A percentile compares a stretch with the other conserved stretches of the same genome.
phyloP scores from a whole-genome alignment of 164 flowering plant species.

The Magnolia officinalis region DNA sequence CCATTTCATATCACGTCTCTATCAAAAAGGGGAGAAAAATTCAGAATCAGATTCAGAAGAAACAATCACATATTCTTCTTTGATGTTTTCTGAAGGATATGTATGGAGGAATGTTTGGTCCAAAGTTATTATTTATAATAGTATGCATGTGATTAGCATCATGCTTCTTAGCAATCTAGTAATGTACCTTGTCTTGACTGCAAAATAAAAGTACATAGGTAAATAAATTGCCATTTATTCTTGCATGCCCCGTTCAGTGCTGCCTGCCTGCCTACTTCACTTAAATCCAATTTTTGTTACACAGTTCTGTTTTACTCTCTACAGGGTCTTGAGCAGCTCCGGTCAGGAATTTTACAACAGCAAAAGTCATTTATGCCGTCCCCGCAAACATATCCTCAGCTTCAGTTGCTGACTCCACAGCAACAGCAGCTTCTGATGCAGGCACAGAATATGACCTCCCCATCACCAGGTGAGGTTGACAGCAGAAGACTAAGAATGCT shows the following conservation, averaged over 20 bases:
- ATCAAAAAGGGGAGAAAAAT: too few relatives aligned
- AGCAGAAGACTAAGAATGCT: conserved; percentile 83
- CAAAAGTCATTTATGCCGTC: conserved; percentile 83
- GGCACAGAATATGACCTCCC: conserved; percentile 73
- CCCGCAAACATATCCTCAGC: conserved; percentile 84
- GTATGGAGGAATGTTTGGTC: neutral
- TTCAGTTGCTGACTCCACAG: conserved; percentile 81
- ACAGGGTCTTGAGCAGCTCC: conserved; percentile 78
- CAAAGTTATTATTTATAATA: neutral
- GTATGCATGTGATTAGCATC: neutral
- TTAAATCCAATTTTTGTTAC: neutral
- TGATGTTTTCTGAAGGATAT: neutral
- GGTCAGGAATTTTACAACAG: conserved; percentile 86
- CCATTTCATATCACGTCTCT: too few relatives aligned
- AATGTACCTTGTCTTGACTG: neutral
- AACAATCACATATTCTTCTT: too few relatives aligned
- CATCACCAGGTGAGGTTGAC: conserved; percentile 70
- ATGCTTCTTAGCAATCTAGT: neutral
- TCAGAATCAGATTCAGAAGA: too few relatives aligned
- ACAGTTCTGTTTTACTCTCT: neutral
- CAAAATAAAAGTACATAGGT: too few relatives aligned
- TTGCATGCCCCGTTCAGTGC: neutral
- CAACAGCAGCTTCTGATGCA: conserved; percentile 82
- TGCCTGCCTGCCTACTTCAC: neutral
- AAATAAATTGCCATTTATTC: neutral